A percentile compares a stretch with the other conserved stretches of the same genome.
Conservation (phyloP, 2,329 filamentous ascomycete species). For the Penicillium brasilianum region DNA sequence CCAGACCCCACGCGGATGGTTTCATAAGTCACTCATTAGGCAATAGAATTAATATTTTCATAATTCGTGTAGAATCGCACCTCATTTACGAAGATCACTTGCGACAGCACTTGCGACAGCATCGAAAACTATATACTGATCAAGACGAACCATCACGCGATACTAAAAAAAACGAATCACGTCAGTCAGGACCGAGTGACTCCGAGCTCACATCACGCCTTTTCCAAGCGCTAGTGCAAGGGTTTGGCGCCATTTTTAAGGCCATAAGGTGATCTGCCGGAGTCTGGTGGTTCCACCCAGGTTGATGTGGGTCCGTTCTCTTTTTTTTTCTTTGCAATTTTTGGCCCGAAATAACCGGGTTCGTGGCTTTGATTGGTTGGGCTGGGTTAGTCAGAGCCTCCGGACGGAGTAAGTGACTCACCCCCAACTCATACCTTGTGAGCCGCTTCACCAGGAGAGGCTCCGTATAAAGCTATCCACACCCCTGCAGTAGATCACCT, state of each 20-base stretch:
- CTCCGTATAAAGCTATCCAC: slow-evolving; percentile 23
- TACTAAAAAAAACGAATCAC: neutral
- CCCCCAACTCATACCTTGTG: slow-evolving; percentile 11
- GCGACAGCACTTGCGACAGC: neutral
- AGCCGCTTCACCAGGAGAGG: neutral
- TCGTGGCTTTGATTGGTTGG: slow-evolving; percentile 3
- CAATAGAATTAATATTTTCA: neutral
- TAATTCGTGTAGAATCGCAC: neutral
- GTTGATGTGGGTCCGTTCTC: slow-evolving; percentile 13
- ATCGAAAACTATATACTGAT: neutral
- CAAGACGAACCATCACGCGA: slow-evolving; percentile 2
- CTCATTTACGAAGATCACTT: neutral
- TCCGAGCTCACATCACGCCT: slow-evolving; percentile 26
- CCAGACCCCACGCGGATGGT: slow-evolving; percentile 11
- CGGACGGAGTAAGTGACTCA: slow-evolving; percentile 27
- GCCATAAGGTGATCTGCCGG: slow-evolving; percentile 29
- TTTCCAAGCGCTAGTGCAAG: slow-evolving; percentile 15
- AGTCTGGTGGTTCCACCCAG: slow-evolving; percentile 23
- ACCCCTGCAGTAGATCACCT: slow-evolving; percentile 21
- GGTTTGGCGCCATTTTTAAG: slow-evolving; percentile 24
- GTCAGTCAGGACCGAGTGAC: slow-evolving; percentile 1
- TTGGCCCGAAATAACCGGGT: neutral
- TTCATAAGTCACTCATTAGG: neutral
- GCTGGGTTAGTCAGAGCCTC: slow-evolving; percentile 6
- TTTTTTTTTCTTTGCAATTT: slow-evolving; percentile 12